Evolutionary conservation across 1,284 basidiomycete species (phyloP).

Genomic region (Xerocomus nothofagi): DNA sequence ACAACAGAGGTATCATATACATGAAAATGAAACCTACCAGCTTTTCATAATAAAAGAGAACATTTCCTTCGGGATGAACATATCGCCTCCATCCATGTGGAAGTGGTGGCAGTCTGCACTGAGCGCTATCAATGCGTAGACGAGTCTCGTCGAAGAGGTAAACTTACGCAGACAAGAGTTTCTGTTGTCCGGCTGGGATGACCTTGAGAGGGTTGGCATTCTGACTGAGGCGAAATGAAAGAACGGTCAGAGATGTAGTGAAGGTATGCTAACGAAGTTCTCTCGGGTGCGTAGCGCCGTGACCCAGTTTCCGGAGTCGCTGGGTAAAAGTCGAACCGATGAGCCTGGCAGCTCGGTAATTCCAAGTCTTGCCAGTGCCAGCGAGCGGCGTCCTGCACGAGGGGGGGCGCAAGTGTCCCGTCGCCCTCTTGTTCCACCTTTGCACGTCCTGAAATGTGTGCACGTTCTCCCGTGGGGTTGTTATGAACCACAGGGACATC

Average conservation of each 20-base stretch:
- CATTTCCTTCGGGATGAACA: constrained; percentile 23
- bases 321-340: not conserved
- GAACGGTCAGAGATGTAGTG: not conserved
- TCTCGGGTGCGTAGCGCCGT: constrained; percentile 12
- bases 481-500: not conserved
- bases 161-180: constrained; percentile 15
- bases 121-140: not conserved
- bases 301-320: constrained; percentile 19
- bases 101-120: constrained; percentile 6
- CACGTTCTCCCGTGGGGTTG: not conserved
- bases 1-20: not conserved
- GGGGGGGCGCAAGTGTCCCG: not conserved
- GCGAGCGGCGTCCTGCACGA: not conserved
- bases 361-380: constrained; percentile 7
- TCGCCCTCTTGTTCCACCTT: not conserved
- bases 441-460: no score
- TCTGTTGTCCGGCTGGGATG: constrained; percentile 16
- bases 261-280: no score
- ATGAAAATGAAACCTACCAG: constrained; percentile 8
- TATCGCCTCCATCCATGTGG: constrained; percentile 11
- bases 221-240: constrained; percentile 2
- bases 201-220: not conserved
- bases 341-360: not conserved
- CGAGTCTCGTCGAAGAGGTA: not conserved
- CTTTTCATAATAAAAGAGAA: constrained; percentile 15